These are phyloP conservation scores for Lachnellula hyalina DNA, from an alignment of 2,329 filamentous ascomycete species.

Conservation along the genomic window DNA sequence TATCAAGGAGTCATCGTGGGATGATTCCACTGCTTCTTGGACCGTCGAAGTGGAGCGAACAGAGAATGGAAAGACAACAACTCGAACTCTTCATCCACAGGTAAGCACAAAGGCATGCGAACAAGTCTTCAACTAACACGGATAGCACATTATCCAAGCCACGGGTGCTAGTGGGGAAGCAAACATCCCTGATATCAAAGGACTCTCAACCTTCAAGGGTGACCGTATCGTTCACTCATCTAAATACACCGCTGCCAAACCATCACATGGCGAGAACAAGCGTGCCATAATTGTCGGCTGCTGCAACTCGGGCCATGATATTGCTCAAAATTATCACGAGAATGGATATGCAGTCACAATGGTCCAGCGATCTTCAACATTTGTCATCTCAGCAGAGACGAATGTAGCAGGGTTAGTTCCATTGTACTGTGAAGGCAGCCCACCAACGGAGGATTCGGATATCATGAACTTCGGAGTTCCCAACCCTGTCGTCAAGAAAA, in stretches of 20 bases:
- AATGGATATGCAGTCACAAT: constrained; percentile 64
- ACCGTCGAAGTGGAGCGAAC: constrained; percentile 44
- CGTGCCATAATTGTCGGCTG: constrained; percentile 62
- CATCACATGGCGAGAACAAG: constrained; percentile 42
- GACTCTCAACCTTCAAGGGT: constrained; percentile 51
- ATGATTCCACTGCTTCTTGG: constrained; percentile 47
- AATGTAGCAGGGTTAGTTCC: constrained; percentile 40
- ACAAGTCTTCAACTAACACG: constrained; percentile 18
- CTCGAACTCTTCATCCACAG: constrained; percentile 11
- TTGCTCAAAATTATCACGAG: constrained; percentile 62
- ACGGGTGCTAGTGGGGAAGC: constrained; percentile 51
- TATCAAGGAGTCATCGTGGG: constrained; percentile 39
- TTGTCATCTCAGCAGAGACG: constrained; percentile 52
- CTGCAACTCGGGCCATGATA: constrained; percentile 65
- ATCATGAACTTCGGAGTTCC: constrained; percentile 54
- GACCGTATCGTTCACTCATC: constrained; percentile 55
- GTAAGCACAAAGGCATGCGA: background rate
- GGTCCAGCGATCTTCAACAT: constrained; percentile 62
- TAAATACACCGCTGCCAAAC: constrained; percentile 48
- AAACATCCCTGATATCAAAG: constrained; percentile 42
- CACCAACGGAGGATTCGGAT: constrained; percentile 61
- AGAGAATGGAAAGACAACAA: constrained; percentile 21
- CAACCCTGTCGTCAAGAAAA: constrained; percentile 52
- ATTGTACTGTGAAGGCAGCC: constrained; percentile 32
- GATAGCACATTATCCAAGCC: constrained; percentile 17